Conservation (phyloP, 2,329 filamentous ascomycete species). For the Dactylellina drechsleri region DNA sequence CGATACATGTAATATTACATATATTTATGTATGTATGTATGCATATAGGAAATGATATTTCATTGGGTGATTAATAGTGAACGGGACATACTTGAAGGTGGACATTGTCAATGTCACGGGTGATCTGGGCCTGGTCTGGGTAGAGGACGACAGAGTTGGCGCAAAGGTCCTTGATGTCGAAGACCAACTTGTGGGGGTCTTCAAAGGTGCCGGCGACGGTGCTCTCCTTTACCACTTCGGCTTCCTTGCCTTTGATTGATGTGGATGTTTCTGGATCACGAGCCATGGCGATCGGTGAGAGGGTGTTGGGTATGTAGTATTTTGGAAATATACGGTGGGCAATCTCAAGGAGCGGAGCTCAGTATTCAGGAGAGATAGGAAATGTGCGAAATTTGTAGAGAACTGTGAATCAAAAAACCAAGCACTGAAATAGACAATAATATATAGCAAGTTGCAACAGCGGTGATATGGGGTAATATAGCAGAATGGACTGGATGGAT, state of each 20-base stretch:
- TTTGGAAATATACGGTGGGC: background rate
- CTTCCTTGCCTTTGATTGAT: conserved; percentile 48
- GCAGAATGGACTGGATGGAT: background rate
- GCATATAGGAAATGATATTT: background rate
- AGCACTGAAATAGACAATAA: too few relatives aligned
- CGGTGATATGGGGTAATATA: background rate
- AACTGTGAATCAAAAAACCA: too few relatives aligned
- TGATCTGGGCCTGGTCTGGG: conserved; percentile 68
- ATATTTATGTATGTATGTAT: background rate
- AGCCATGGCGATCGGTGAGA: conserved; percentile 1
- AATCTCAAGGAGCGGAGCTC: background rate
- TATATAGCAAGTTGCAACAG: too few relatives aligned
- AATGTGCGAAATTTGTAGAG: background rate
- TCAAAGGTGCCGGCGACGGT: conserved; percentile 49
- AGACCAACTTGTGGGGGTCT: conserved; percentile 63
- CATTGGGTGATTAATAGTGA: background rate
- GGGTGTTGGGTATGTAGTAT: background rate
- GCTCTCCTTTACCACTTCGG: conserved; percentile 12
- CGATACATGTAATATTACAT: too few relatives aligned
- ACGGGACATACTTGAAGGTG: conserved; percentile 53
- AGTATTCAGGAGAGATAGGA: background rate
- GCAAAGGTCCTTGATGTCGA: conserved; percentile 68
- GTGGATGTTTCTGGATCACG: background rate
- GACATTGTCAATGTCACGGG: conserved; percentile 56
- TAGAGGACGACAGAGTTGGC: conserved; percentile 74